Percentiles rank a stretch among this genome's conserved stretches.
Evolutionary conservation across 1,139 yeast species (phyloP).

Genomic region (Yamadazyma trypodendri): DNA sequence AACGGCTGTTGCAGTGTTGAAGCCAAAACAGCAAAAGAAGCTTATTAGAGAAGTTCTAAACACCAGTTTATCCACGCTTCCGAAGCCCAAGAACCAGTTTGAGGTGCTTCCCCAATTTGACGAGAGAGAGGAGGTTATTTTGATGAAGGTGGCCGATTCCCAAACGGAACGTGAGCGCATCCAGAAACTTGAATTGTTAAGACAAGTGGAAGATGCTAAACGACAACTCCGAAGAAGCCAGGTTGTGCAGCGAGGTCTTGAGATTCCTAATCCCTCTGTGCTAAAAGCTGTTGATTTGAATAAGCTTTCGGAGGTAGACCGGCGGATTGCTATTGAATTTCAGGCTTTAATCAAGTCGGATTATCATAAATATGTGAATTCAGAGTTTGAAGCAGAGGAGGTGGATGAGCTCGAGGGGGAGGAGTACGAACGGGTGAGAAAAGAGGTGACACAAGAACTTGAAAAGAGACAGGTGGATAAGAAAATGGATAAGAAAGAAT

Average conservation of each 20-base stretch:
- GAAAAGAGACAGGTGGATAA: no score
- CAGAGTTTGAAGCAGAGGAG: conserved; percentile 19
- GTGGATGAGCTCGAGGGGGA: conserved; percentile 45
- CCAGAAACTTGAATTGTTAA: conserved; percentile 25
- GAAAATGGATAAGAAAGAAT: no score
- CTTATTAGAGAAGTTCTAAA: conserved; percentile 18
- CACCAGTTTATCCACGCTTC: conserved; percentile 22
- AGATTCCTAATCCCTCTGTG: conserved; percentile 42
- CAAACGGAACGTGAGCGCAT: conserved; percentile 19
- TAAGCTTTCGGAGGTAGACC: conserved; percentile 14
- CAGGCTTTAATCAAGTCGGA: conserved; percentile 48
- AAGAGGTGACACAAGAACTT: no score
- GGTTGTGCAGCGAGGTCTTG: conserved; percentile 49
- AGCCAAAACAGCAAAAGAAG: conserved; percentile 17
- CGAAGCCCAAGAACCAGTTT: conserved; percentile 26
- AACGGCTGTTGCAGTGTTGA: not conserved
- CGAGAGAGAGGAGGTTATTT: conserved; percentile 20
- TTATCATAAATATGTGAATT: conserved; percentile 32
- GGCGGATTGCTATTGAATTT: conserved; percentile 36
- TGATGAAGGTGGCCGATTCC: conserved; percentile 18
- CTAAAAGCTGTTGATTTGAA: conserved; percentile 10
- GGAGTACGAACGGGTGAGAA: not conserved
- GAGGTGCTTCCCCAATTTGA: conserved; percentile 29
- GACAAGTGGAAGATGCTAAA: conserved; percentile 28
- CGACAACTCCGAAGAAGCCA: conserved; percentile 43